A percentile compares a stretch with the other conserved stretches of the same genome.
These are phyloP conservation scores for Lenwebbia sp. DNA, from an alignment of 345 rosid species.

Conservation along the genomic window DNA sequence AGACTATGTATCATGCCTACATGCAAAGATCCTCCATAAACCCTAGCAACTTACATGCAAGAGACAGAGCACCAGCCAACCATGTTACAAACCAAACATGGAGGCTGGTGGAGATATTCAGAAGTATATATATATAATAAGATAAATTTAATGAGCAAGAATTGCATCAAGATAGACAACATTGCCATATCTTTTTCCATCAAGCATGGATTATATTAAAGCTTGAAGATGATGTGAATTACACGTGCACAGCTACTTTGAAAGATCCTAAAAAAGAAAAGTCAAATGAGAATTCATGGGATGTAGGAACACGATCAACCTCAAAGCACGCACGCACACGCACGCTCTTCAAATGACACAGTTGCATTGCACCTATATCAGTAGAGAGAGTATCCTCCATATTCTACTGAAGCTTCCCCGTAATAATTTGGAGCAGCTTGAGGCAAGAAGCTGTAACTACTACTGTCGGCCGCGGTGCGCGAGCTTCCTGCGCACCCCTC, in stretches of 20 bases:
- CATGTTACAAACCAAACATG: not conserved
- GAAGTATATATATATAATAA: not conserved
- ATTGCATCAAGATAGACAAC: not conserved
- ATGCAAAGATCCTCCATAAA: not conserved
- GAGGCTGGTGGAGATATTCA: not conserved
- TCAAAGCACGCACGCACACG: not conserved
- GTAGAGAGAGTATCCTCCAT: not conserved
- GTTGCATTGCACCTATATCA: not conserved
- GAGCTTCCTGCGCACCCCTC: not conserved
- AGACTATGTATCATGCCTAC: not conserved
- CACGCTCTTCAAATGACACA: not conserved
- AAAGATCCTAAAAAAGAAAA: not conserved
- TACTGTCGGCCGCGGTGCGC: not conserved
- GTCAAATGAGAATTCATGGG: not conserved
- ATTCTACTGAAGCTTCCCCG: conserved; percentile 10
- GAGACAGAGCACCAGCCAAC: not conserved
- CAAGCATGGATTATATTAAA: not conserved
- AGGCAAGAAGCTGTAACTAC: not conserved
- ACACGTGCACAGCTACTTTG: not conserved
- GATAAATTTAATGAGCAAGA: not conserved
- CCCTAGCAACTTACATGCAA: not conserved
- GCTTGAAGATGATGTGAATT: not conserved
- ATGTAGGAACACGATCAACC: not conserved
- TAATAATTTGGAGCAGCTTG: not conserved
- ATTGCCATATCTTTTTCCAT: not conserved